Percentiles rank a stretch among this genome's conserved stretches.
phyloP scores from a whole-genome alignment of 2,329 filamentous ascomycete species.

The Orbilia oligospora region DNA sequence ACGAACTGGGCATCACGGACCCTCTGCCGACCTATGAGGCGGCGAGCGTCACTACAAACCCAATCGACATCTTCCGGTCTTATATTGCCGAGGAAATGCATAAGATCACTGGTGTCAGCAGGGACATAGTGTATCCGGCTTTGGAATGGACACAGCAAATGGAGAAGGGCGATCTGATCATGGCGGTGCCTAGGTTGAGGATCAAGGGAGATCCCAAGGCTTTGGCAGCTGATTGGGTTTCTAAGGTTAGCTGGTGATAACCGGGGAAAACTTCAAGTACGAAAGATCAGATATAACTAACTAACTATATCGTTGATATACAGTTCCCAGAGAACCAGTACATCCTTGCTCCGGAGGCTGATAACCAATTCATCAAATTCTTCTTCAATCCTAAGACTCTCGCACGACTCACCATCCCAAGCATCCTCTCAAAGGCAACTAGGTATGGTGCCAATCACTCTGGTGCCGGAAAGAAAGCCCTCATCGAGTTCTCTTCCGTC shows the following conservation, averaged over 20 bases:
- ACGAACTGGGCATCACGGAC: slow-evolving; percentile 62
- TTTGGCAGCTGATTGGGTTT: slow-evolving; percentile 75
- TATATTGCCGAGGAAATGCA: slow-evolving; percentile 80
- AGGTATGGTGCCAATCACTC: slow-evolving; percentile 77
- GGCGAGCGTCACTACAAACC: slow-evolving; percentile 79
- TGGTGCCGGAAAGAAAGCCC: slow-evolving; percentile 75
- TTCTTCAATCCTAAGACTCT: slow-evolving; percentile 82
- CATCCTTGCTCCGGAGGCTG: slow-evolving; percentile 77
- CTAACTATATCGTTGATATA: slow-evolving; percentile 4
- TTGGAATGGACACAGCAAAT: slow-evolving; percentile 83
- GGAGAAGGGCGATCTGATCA: slow-evolving; percentile 85
- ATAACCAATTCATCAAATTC: slow-evolving; percentile 81
- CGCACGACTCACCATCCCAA: slow-evolving; percentile 76
- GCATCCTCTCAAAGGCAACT: slow-evolving; percentile 75
- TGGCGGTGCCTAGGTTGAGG: slow-evolving; percentile 84
- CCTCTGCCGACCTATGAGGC: slow-evolving; percentile 68
- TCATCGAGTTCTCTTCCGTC: slow-evolving; percentile 87
- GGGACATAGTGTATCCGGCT: slow-evolving; percentile 79
- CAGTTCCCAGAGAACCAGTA: slow-evolving; percentile 82
- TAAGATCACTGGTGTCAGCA: slow-evolving; percentile 78
- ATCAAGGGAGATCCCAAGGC: slow-evolving; percentile 79
- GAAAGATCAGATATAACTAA: neutral
- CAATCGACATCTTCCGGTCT: slow-evolving; percentile 83
- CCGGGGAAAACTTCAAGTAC: neutral
- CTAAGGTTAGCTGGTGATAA: slow-evolving; percentile 70